A percentile compares a stretch with the other conserved stretches of the same genome.
These are phyloP conservation scores for Scheffersomyces amazonensis DNA, from an alignment of 805 yeast genomes.

Conservation along the genomic window DNA sequence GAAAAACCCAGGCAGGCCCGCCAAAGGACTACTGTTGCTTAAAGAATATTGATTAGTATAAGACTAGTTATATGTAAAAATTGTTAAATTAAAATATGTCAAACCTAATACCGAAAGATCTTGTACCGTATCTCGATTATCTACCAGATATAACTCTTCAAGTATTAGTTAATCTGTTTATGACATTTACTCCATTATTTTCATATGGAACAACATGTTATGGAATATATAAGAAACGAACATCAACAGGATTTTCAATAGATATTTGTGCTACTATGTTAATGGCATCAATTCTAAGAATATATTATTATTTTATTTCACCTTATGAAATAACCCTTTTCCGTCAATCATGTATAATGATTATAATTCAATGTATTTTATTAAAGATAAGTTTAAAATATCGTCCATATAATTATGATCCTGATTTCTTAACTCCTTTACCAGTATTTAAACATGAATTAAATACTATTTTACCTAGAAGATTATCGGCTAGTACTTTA, in stretches of 20 bases:
- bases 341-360: constrained; percentile 81
- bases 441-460: constrained; percentile 28
- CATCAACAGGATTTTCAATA: constrained; percentile 80
- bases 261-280: constrained; percentile 93
- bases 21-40: no score
- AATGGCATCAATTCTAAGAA: constrained; percentile 68
- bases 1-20: no score
- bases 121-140: constrained; percentile 9
- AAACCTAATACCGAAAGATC: constrained; percentile 5
- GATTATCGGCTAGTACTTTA: constrained; percentile 11
- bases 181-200: constrained; percentile 79
- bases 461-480: constrained; percentile 17
- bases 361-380: constrained; percentile 68
- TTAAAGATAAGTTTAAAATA: constrained; percentile 60
- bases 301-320: constrained; percentile 71
- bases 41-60: no score
- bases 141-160: constrained; percentile 23
- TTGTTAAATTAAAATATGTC: no score
- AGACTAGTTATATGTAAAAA: no score
- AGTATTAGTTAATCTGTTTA: constrained; percentile 57
- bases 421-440: constrained; percentile 25
- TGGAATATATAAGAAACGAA: constrained; percentile 58
- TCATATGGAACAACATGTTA: constrained; percentile 84
- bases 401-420: constrained; percentile 40
- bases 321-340: constrained; percentile 81